Base-by-base conservation (phyloP, 2,329 filamentous ascomycete species). In the Madurella mycetomatis region DNA sequence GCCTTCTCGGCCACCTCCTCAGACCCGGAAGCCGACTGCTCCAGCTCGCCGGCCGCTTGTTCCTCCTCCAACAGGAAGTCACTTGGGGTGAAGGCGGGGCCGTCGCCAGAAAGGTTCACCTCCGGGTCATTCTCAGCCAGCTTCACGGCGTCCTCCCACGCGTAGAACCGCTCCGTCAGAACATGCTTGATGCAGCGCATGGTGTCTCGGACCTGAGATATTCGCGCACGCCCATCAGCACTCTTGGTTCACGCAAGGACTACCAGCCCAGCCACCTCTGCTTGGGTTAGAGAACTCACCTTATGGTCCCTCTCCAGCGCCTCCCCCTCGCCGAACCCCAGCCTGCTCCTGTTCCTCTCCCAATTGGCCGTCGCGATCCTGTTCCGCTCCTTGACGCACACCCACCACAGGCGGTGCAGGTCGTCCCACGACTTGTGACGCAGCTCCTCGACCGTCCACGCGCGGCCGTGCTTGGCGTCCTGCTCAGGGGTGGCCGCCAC, bases 341-440 rank as follows among this genome's bases (percentile, higher is more conserved):
- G 78, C 60, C 86, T 77, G 52, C 88, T 67, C 62, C 87, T 81
- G 31, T 75, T 67, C 64, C 89, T 80, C 75, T 95, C 90, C 54
- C 78, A 71, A 50, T 78, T 78, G 62, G 87, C 85, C 31, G 95
- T 97, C n/a, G 84, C 79, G 63, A 97, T 83, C 62, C 89, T 83
- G 73, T 99, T 99, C 65, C 88, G 80, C 75, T 99, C 94, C 74
- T 89, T 91, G 56, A 87, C 81, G 69, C 94, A 97, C 52, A 91
- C 82, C 90, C 92, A 99, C 91, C 92, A 99, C 66, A 99, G 78
- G 58, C 79, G 77, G 72, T 97, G 92, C 64, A 99, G 74, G 70
- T 97, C 92, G 58, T 96, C 90, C 89, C 91, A 99, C 59, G 87
- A 90, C 75, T 96, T 96, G 59, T 82, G 79, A 59, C 92, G 82